Evolutionary conservation across 192 early-diverging fungal species (phyloP).

Genomic region (Pecoramyces ruminantium): DNA sequence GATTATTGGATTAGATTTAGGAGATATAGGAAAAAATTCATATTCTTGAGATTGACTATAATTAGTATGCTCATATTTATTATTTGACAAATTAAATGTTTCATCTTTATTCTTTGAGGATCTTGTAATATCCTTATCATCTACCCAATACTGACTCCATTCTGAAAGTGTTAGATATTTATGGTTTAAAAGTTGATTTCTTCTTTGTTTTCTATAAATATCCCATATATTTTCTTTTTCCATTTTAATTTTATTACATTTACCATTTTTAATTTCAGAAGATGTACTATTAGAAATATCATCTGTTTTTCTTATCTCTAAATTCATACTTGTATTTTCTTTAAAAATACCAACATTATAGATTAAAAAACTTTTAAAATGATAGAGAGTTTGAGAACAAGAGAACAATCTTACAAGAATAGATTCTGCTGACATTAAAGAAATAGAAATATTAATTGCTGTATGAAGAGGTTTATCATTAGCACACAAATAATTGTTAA

Average conservation of each 20-base stretch:
- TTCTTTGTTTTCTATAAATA: not conserved
- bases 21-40: too few species aligned
- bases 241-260: too few species aligned
- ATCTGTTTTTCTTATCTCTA: too few species aligned
- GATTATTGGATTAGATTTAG: too few species aligned
- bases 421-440: not conserved
- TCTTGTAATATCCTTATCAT: not conserved
- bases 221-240: not conserved
- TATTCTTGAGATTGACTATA: too few species aligned
- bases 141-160: not conserved
- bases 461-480: not conserved
- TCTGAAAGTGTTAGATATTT: not conserved
- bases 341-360: not conserved
- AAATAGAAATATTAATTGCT: not conserved
- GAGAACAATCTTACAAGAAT: not conserved
- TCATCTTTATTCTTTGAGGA: not conserved
- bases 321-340: not conserved
- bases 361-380: not conserved
- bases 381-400: not conserved
- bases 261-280: too few species aligned
- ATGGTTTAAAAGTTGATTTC: not conserved
- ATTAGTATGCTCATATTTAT: too few species aligned
- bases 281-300: too few species aligned
- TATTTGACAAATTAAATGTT: too few species aligned
- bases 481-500: not conserved